Evolutionary conservation across 2,329 filamentous ascomycete species (phyloP).

Genomic region (Periconia macrospinosa): DNA sequence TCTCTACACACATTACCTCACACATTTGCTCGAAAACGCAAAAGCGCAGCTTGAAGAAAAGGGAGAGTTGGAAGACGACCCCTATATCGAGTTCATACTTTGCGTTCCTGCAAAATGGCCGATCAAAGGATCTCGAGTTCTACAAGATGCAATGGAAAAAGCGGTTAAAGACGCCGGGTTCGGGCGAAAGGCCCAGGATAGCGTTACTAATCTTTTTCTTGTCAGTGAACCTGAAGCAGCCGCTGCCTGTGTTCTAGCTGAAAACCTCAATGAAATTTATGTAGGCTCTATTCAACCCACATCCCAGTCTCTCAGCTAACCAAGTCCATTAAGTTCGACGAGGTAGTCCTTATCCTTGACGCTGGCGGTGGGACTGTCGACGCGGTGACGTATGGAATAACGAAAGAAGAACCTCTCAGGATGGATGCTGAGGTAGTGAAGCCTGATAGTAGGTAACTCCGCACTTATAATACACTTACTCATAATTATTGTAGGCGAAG

Average conservation of each 20-base stretch:
- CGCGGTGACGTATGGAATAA: constrained; percentile 16
- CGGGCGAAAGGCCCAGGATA: constrained; percentile 1
- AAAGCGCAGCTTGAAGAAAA: constrained; percentile 7
- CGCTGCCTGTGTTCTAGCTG: constrained; percentile 17
- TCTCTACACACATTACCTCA: constrained; percentile 14
- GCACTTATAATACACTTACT: neutral
- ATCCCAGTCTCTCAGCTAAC: neutral
- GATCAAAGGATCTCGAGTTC: constrained; percentile 13
- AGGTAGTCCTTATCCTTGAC: constrained; percentile 18
- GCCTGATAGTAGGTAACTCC: constrained; percentile 13
- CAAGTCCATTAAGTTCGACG: constrained; percentile 3
- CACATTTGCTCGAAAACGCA: constrained; percentile 10
- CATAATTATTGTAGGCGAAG: constrained; percentile 16
- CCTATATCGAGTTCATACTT: constrained; percentile 14
- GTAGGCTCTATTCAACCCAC: constrained; percentile 6
- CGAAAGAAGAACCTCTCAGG: constrained; percentile 7
- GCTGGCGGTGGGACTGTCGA: constrained; percentile 21
- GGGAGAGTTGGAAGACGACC: constrained; percentile 3
- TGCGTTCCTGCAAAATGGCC: constrained; percentile 25
- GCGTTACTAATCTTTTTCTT: constrained; percentile 16
- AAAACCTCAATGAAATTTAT: constrained; percentile 10
- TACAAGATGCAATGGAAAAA: constrained; percentile 15
- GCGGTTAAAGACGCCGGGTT: constrained; percentile 15
- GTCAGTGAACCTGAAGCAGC: constrained; percentile 26
- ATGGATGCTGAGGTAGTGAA: constrained; percentile 14